Evolutionary conservation across 805 yeast species (phyloP), one percentile per base, ranked within the genome.

Genomic region (Lipomyces yamadae): DNA sequence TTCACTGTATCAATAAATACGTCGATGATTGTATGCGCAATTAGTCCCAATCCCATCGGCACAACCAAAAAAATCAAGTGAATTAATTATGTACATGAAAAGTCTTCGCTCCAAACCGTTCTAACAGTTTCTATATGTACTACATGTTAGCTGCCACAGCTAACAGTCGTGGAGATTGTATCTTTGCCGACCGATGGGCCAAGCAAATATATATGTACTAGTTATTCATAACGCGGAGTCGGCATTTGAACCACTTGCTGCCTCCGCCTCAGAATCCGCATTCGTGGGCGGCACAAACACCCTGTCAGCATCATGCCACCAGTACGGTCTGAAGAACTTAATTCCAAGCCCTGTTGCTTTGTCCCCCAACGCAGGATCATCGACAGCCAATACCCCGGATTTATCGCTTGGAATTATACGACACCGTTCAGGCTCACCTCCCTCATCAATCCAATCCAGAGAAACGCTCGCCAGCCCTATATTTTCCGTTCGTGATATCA

Each of bases 281-380:
- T 32, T 52, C 32, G 55, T 15, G 10, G 55, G 18, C 3, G 55
- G 55, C 4, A 52, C 60, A 24, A 13, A 53, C 45, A 61, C 57
- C n/a, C 37, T 60, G 8, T 58, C 63, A 30, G 57, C 63, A 13
- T 60, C 64, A 18, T 62, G 92, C 92, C 94, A 90, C 93, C 94
- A 90, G 60, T 83, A 87, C 0, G 96, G 95, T 4, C 79, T 78
- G 66, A 79, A 81, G 0, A 64, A 48, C 48, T 52, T 52, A 30
- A 64, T 58, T 10, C 67, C 68, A 18, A 64, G 18, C 6, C 70
- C 65, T 30, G 11, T 45, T 6, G 35, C 29, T 4, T 56, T 52
- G 15, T 55, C 60, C 42, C 32, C 57, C 24, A 24, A n/a, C 1
- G 87, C 90, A 71, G 82, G 81, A 2, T n/a, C 56, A 15, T 56